phyloP scores from a whole-genome alignment of 768 basidiomycete genomes.

The Tubosaeta sp. region DNA sequence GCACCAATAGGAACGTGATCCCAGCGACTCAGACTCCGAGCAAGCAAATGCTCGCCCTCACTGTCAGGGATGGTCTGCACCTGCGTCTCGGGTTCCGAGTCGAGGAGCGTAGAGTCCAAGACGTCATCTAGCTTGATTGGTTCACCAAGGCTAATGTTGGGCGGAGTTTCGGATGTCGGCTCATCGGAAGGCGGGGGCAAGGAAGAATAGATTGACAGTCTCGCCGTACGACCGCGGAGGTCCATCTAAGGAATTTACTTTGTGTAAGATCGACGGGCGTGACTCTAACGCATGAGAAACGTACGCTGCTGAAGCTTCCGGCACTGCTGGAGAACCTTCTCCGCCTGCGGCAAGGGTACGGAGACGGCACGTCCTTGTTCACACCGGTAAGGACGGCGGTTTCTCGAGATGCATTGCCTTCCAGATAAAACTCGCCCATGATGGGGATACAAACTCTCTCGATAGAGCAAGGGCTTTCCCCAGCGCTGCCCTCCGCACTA shows the following conservation, averaged over 20 bases:
- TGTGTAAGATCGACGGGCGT: slow-evolving; percentile 6
- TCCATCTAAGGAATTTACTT: slow-evolving; percentile 19
- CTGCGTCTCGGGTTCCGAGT: slow-evolving; percentile 45
- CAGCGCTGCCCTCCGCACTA: slow-evolving; percentile 31
- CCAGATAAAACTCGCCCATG: slow-evolving; percentile 38
- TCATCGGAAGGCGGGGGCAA: slow-evolving; percentile 36
- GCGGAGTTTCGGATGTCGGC: slow-evolving; percentile 28
- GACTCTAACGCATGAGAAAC: slow-evolving; percentile 15
- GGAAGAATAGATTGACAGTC: slow-evolving; percentile 32
- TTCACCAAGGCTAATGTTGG: slow-evolving; percentile 42
- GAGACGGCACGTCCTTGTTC: slow-evolving; percentile 32
- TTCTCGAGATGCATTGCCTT: slow-evolving; percentile 11
- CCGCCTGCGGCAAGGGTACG: slow-evolving; percentile 26
- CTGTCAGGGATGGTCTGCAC: slow-evolving; percentile 28
- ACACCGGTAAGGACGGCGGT: slow-evolving; percentile 26
- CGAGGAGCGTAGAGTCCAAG: slow-evolving; percentile 68
- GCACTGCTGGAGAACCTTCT: slow-evolving; percentile 28
- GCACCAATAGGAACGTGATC: slow-evolving; percentile 69
- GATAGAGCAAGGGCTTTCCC: slow-evolving; percentile 18
- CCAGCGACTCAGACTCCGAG: slow-evolving; percentile 61
- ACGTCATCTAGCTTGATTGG: slow-evolving; percentile 67
- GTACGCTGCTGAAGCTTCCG: slow-evolving; percentile 35
- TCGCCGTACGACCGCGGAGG: slow-evolving; percentile 30
- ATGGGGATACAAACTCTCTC: slow-evolving; percentile 23
- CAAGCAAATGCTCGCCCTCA: slow-evolving; percentile 38